Base-by-base conservation (phyloP, 179 eudicot species). In the Silene coronaria region DNA sequence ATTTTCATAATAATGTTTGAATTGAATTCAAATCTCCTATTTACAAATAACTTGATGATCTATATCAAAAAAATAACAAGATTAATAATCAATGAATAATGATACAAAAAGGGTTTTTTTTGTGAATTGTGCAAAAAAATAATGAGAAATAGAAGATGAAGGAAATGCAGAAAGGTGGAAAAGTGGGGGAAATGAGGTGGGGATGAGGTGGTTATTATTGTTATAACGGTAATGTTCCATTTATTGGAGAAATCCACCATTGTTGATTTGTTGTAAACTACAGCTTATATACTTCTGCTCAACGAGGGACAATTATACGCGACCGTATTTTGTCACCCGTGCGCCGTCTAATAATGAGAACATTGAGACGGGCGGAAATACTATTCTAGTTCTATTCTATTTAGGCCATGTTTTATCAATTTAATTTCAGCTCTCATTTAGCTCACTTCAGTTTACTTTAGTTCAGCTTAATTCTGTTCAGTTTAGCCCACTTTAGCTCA, bases 161-260 rank as follows among this genome's bases (percentile, higher is more conserved):
- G 42, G 17, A 64, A 16, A 61, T 22, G 28, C 6, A 58, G 70
- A 46, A n/a, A 34, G 63, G 58, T 6, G 30, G 1, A 26, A 26
- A 14, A 5, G 16, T 42, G 34, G 6, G 48, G 16, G 23, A 8
- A 57, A 14, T 46, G 26, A 27, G 28, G 30, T 13, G 34, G 19
- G 5, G 2, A 30, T 60, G 36, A 51, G 48, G 22, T 46, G 68
- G 58, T 57, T 67, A 61, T 21, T 61, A 60, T 62, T 70, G 70
- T 46, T 53, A n/a, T 70, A 70, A 77, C 75, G 71, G 80, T 71
- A 71, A 6, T 21, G 1, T 34, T 24, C 24, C 26, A n/a, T 62
- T 62, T 19, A 3, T 32, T 26, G 2, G 32, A 62, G 17, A 30
- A 30, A 28, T 28, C 68, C 68, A 64, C 68, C 68, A 64, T 64